Percentiles rank a stretch among this genome's conserved stretches.
phyloP scores from a whole-genome alignment of 768 basidiomycete species.

The Lyophyllum decastes region DNA sequence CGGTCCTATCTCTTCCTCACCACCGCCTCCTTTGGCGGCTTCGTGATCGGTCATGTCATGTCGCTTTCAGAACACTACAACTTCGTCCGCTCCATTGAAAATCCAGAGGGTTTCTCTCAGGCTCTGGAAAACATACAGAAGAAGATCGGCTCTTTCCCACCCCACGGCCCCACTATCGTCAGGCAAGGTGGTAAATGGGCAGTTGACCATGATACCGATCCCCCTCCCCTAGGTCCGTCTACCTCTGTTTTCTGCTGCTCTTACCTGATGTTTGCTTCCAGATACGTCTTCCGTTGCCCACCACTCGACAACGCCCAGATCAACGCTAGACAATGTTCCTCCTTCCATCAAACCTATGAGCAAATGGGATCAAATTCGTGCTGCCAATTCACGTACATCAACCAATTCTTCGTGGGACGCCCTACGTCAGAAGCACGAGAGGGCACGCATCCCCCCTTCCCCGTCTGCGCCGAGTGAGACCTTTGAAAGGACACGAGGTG shows the following conservation, averaged over 20 bases:
- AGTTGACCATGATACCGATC: slow-evolving; percentile 13
- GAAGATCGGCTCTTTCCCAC: slow-evolving; percentile 35
- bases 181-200: slow-evolving; percentile 20
- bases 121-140: slow-evolving; percentile 47
- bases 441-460: slow-evolving; percentile 25
- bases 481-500: slow-evolving; percentile 12
- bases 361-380: slow-evolving; percentile 71
- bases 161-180: slow-evolving; percentile 29
- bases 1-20: slow-evolving; percentile 20
- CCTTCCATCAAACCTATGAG: slow-evolving; percentile 24
- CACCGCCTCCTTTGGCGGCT: slow-evolving; percentile 29
- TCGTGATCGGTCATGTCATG: slow-evolving; percentile 28
- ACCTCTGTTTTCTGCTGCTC: background rate
- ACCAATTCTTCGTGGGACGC: slow-evolving; percentile 66
- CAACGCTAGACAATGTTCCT: slow-evolving; percentile 9
- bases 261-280: background rate
- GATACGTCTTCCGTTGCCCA: background rate
- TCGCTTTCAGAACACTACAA: slow-evolving; percentile 31
- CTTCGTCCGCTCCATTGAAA: slow-evolving; percentile 39
- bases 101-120: slow-evolving; percentile 38
- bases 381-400: slow-evolving; percentile 43
- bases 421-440: slow-evolving; percentile 61
- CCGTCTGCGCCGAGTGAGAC: slow-evolving; percentile 1
- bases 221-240: slow-evolving; percentile 3
- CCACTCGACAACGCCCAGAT: slow-evolving; percentile 4